Conservation (phyloP, 1,139 yeast species). For the Saccharomyces hybrid region DNA sequence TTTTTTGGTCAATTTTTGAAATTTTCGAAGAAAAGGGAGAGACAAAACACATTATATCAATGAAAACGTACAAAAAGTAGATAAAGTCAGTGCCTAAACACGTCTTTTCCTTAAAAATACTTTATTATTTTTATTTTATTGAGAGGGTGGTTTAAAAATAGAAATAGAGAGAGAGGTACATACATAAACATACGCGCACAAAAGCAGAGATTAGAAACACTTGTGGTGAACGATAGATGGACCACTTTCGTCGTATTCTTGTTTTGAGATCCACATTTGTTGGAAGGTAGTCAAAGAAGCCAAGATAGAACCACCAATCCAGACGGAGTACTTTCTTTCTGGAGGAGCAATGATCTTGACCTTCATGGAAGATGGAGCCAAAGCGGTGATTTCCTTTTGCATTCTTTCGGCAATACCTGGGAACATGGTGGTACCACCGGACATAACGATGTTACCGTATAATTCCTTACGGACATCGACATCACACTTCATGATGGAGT, state of each 20-base stretch:
- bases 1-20: background rate
- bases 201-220: slow-evolving; percentile 67
- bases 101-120: background rate
- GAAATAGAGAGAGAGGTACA: slow-evolving; percentile 3
- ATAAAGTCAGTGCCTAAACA: background rate
- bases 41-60: background rate
- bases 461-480: slow-evolving; percentile 98
- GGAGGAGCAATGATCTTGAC: slow-evolving; percentile 99
- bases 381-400: slow-evolving; percentile 99
- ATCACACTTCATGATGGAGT: slow-evolving; percentile 99
- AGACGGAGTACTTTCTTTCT: slow-evolving; percentile 99
- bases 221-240: slow-evolving; percentile 99
- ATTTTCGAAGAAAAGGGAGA: background rate
- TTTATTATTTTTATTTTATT: slow-evolving; percentile 1
- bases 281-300: slow-evolving; percentile 99
- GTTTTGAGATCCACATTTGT: slow-evolving; percentile 99
- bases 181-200: background rate
- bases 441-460: slow-evolving; percentile 98
- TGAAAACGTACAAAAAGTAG: slow-evolving; percentile 1
- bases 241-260: slow-evolving; percentile 99
- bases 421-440: slow-evolving; percentile 99
- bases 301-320: slow-evolving; percentile 99
- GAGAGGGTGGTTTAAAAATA: background rate
- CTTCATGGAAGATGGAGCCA: slow-evolving; percentile 99
- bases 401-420: slow-evolving; percentile 99